Conservation (phyloP, 331 rosid species). For the Stylosanthes scabra region DNA sequence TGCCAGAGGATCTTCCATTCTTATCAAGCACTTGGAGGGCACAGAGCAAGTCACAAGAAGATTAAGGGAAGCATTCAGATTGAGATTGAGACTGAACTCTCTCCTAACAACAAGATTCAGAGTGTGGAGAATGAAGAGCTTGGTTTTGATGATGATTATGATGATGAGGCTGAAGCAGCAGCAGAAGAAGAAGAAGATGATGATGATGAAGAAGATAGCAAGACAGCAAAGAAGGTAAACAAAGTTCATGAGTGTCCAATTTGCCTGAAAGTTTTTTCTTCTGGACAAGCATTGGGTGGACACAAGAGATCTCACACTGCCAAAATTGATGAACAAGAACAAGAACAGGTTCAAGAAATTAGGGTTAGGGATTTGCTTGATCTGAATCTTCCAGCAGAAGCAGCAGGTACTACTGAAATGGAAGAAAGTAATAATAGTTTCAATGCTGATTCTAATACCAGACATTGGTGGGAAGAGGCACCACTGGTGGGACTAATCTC, state of each 20-base stretch:
- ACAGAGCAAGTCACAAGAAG: slow-evolving; percentile 90
- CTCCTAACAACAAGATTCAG: slow-evolving; percentile 24
- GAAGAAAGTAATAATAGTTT: slow-evolving; percentile 53
- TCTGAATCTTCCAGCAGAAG: slow-evolving; percentile 92
- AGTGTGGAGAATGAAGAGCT: not conserved
- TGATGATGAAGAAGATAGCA: slow-evolving; percentile 25
- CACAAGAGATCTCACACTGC: slow-evolving; percentile 86
- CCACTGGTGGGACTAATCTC: slow-evolving; percentile 53
- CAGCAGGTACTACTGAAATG: slow-evolving; percentile 59
- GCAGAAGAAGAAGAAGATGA: slow-evolving; percentile 27
- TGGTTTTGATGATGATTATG: slow-evolving; percentile 27
- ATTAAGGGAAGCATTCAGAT: slow-evolving; percentile 56
- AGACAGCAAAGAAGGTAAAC: slow-evolving; percentile 51
- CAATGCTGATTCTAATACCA: slow-evolving; percentile 50
- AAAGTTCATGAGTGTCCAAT: slow-evolving; percentile 73
- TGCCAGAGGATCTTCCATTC: slow-evolving; percentile 79
- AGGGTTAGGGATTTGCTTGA: slow-evolving; percentile 81
- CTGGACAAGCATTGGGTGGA: slow-evolving; percentile 98
- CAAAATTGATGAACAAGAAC: slow-evolving; percentile 48
- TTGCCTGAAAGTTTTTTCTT: slow-evolving; percentile 69
- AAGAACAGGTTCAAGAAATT: slow-evolving; percentile 57
- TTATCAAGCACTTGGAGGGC: slow-evolving; percentile 96
- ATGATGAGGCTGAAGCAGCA: slow-evolving; percentile 32
- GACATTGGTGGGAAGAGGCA: slow-evolving; percentile 81
- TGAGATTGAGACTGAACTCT: slow-evolving; percentile 46